Conservation (phyloP, 2,329 filamentous ascomycete genomes). For the Pezicula carpinea region DNA sequence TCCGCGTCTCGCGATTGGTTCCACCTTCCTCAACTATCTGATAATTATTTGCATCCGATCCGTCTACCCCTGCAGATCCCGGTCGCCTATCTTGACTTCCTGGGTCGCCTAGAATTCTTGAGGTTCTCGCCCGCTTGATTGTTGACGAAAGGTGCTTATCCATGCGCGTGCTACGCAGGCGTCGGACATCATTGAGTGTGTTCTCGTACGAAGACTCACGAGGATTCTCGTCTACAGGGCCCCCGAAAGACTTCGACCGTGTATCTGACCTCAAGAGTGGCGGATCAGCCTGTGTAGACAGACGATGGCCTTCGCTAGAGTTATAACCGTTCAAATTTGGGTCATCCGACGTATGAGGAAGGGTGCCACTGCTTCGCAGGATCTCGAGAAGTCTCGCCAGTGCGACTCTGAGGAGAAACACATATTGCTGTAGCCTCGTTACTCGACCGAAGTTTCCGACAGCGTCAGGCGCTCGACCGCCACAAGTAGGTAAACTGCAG, state of each 20-base stretch:
- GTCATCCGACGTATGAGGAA: conserved; percentile 73
- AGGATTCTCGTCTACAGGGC: conserved; percentile 53
- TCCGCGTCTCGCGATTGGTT: conserved; percentile 60
- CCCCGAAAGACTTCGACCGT: conserved; percentile 70
- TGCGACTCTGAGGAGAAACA: conserved; percentile 87
- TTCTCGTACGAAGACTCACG: conserved; percentile 82
- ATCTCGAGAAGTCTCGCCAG: conserved; percentile 86
- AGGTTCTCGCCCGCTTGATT: conserved; percentile 83
- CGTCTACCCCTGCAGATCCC: conserved; percentile 64
- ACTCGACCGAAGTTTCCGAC: conserved; percentile 64
- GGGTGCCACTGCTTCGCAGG: conserved; percentile 73
- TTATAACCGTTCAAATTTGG: conserved; percentile 63
- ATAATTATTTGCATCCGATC: conserved; percentile 51
- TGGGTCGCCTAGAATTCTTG: conserved; percentile 86
- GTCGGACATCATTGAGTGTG: conserved; percentile 90
- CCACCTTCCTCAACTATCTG: conserved; percentile 80
- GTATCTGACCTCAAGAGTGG: conserved; percentile 58
- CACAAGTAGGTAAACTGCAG: conserved; percentile 58
- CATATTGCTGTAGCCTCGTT: conserved; percentile 87
- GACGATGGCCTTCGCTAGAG: conserved; percentile 57
- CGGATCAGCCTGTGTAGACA: conserved; percentile 44
- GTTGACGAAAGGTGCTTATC: conserved; percentile 93
- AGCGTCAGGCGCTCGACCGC: conserved; percentile 49
- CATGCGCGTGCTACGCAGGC: conserved; percentile 85
- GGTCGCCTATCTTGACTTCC: conserved; percentile 64